phyloP scores from a whole-genome alignment of 495 filamentous ascomycete genomes.

The Immersiella caudata region DNA sequence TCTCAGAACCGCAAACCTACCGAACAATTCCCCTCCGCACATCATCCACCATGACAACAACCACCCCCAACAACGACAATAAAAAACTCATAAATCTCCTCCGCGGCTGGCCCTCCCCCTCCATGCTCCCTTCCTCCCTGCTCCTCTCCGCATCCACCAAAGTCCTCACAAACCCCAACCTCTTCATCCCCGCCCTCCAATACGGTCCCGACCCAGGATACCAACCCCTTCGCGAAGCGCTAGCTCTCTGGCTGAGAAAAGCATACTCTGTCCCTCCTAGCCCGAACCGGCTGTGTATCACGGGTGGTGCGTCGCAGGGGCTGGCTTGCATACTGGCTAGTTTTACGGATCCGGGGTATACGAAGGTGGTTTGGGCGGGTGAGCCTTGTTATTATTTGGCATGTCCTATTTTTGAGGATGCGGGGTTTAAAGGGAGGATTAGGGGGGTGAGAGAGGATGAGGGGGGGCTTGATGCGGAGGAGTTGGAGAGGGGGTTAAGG shows the following conservation, averaged over 20 bases:
- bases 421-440: slow-evolving; percentile 64
- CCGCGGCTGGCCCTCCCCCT: slow-evolving; percentile 70
- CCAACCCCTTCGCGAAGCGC: slow-evolving; percentile 59
- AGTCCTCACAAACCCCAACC: slow-evolving; percentile 60
- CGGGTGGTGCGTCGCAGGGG: slow-evolving; percentile 77
- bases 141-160: slow-evolving; percentile 57
- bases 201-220: slow-evolving; percentile 84
- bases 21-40: neutral
- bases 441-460: slow-evolving; percentile 72
- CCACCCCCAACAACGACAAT: neutral
- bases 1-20: neutral
- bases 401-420: slow-evolving; percentile 77
- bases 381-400: slow-evolving; percentile 81
- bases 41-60: neutral
- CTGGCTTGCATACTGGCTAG: slow-evolving; percentile 71
- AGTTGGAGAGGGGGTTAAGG: slow-evolving; percentile 51
- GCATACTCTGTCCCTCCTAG: slow-evolving; percentile 60
- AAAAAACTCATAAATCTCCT: slow-evolving; percentile 63
- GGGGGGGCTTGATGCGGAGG: slow-evolving; percentile 68
- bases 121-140: slow-evolving; percentile 65
- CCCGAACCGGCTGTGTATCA: slow-evolving; percentile 71
- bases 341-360: slow-evolving; percentile 77
- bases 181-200: slow-evolving; percentile 60
- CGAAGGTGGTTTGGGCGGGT: slow-evolving; percentile 75
- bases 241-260: slow-evolving; percentile 68